Conservation (phyloP, 73 alveolate species). For the Paramecium octaurelia region DNA sequence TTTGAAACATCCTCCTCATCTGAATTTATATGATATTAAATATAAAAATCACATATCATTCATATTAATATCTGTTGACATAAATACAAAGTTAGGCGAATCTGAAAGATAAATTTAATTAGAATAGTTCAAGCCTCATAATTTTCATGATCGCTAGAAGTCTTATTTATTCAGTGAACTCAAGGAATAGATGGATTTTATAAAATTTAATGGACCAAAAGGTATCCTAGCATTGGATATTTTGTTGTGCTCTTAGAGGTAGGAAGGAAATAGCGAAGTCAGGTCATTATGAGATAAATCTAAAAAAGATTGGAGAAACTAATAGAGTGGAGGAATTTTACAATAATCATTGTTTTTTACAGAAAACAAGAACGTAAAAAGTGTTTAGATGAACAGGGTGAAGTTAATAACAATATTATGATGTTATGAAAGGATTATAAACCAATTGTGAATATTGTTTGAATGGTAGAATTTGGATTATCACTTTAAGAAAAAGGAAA, state of each 20-base stretch:
- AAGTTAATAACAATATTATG: constrained; percentile 45
- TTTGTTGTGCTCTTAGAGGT: constrained; percentile 47
- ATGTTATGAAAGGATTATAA: constrained; percentile 52
- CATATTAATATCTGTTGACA: too few relatives aligned
- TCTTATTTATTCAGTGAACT: too few relatives aligned
- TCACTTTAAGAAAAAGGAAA: constrained; percentile 42
- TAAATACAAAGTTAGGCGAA: too few relatives aligned
- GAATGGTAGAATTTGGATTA: constrained; percentile 61
- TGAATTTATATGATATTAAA: too few relatives aligned
- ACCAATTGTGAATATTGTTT: constrained; percentile 61
- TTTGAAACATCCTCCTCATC: too few relatives aligned
- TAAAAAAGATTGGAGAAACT: constrained; percentile 48
- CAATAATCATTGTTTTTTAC: constrained; percentile 7
- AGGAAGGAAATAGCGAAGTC: constrained; percentile 38
- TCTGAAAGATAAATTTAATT: too few relatives aligned
- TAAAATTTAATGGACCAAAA: too few relatives aligned
- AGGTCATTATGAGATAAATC: constrained; percentile 35
- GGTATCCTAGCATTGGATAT: too few relatives aligned
- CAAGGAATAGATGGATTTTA: too few relatives aligned
- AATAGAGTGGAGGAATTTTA: constrained; percentile 56
- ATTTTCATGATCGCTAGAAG: too few relatives aligned
- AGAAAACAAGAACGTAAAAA: constrained; percentile 34
- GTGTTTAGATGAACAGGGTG: not conserved
- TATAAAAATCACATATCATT: too few relatives aligned
- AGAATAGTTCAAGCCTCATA: too few relatives aligned